These are phyloP conservation scores for Actinidia chinensis DNA, from an alignment of 179 eudicot genomes.

Conservation along the genomic window DNA sequence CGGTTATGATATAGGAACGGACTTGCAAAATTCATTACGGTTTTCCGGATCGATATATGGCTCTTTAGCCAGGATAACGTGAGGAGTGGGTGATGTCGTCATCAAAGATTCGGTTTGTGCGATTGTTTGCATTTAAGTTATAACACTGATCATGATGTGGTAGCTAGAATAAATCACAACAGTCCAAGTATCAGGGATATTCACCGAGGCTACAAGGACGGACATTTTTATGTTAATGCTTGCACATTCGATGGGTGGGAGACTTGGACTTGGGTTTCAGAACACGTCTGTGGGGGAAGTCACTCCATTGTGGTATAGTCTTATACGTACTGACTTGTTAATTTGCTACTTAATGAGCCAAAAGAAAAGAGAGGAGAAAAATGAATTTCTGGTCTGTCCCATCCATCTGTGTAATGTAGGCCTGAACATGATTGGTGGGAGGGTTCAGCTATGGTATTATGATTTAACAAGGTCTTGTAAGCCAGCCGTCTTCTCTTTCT, in stretches of 20 bases:
- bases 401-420: not conserved
- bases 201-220: constrained; percentile 35
- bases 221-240: constrained; percentile 28
- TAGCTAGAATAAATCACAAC: not conserved
- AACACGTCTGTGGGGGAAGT: constrained; percentile 30
- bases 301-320: constrained; percentile 38
- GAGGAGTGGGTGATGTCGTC: constrained; percentile 33
- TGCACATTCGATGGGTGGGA: constrained; percentile 44
- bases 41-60: constrained; percentile 43
- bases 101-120: too few relatives aligned
- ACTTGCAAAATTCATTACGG: constrained; percentile 36
- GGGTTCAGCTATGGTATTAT: constrained; percentile 53
- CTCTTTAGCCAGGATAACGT: constrained; percentile 38
- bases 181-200: constrained; percentile 25
- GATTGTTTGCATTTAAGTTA: not conserved
- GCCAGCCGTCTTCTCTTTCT: constrained; percentile 48
- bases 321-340: not conserved
- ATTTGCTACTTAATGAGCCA: not conserved
- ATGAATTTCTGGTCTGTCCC: not conserved
- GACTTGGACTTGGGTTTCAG: constrained; percentile 45
- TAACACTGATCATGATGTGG: not conserved
- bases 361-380: too few relatives aligned
- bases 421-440: not conserved
- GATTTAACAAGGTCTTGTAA: constrained; percentile 53
- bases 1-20: constrained; percentile 29